These are phyloP conservation scores for Dactylis glomerata DNA, from an alignment of 176 grass and related monocot species.

Conservation along the genomic window DNA sequence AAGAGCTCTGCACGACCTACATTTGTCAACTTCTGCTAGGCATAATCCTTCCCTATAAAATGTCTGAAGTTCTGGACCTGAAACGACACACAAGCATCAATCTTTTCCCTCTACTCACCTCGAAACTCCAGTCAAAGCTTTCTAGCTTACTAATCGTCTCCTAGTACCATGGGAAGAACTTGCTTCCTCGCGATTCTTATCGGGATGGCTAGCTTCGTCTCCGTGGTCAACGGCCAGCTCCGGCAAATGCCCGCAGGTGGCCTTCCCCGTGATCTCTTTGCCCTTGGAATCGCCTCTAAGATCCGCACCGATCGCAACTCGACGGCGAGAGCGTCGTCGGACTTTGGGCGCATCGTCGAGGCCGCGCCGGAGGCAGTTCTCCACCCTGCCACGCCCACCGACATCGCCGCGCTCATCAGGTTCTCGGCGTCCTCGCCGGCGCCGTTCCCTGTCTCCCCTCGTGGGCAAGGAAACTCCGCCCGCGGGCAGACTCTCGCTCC, in stretches of 20 bases:
- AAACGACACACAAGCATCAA: slow-evolving; percentile 21
- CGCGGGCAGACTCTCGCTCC: slow-evolving; percentile 41
- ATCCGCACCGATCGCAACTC: slow-evolving; percentile 30
- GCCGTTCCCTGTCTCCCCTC: slow-evolving; percentile 37
- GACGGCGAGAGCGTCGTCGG: slow-evolving; percentile 26
- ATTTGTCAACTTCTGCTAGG: slow-evolving; percentile 42
- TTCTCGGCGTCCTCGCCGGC: slow-evolving; percentile 32
- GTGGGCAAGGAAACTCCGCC: slow-evolving; percentile 50
- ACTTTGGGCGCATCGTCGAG: slow-evolving; percentile 45
- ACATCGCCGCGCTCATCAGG: slow-evolving; percentile 48
- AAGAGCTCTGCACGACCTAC: not conserved
- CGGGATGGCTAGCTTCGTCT: slow-evolving; percentile 18
- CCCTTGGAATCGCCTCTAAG: slow-evolving; percentile 17
- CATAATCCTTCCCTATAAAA: slow-evolving; percentile 31
- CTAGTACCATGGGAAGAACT: slow-evolving; percentile 2
- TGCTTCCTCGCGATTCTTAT: not conserved
- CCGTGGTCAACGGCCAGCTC: slow-evolving; percentile 6
- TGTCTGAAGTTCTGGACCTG: slow-evolving; percentile 1
- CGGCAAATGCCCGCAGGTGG: not conserved
- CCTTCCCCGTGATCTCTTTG: slow-evolving; percentile 27
- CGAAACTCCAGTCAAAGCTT: not conserved
- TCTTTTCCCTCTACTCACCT: not conserved
- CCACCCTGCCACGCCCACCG: slow-evolving; percentile 14
- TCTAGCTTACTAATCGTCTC: not conserved
- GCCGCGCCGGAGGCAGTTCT: slow-evolving; percentile 20